A percentile compares a stretch with the other conserved stretches of the same genome.
Evolutionary conservation across 345 rosid species (phyloP).

Genomic region (Leavenworthia alabamica): DNA sequence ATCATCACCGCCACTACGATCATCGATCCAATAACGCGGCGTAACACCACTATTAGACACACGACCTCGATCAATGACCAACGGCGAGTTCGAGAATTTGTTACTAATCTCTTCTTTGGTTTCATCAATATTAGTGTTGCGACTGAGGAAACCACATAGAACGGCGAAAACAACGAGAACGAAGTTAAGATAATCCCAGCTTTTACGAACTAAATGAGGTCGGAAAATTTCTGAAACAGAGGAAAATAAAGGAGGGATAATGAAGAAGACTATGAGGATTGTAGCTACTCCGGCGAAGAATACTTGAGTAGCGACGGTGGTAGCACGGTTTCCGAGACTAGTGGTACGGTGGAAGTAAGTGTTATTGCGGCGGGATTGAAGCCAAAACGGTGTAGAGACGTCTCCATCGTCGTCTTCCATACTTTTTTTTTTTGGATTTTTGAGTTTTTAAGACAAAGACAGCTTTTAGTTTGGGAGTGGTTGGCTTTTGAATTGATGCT

Average conservation of each 20-base stretch:
- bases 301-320: conserved; percentile 30
- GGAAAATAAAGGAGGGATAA: conserved; percentile 44
- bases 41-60: conserved; percentile 31
- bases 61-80: conserved; percentile 23
- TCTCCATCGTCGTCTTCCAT: conserved; percentile 59
- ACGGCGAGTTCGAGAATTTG: conserved; percentile 23
- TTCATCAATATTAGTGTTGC: conserved; percentile 27
- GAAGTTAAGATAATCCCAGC: conserved; percentile 73
- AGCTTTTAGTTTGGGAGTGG: conserved; percentile 7
- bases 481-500: conserved; percentile 2
- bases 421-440: conserved; percentile 1
- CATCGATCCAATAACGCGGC: conserved; percentile 41
- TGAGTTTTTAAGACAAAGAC: background rate
- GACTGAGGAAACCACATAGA: conserved; percentile 61
- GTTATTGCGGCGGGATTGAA: conserved; percentile 34
- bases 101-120: conserved; percentile 6
- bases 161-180: conserved; percentile 75
- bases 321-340: conserved; percentile 16
- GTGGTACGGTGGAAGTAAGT: conserved; percentile 32
- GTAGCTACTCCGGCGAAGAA: conserved; percentile 44
- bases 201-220: conserved; percentile 56
- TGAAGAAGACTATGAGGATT: conserved; percentile 34
- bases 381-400: conserved; percentile 65
- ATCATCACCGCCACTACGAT: conserved; percentile 26
- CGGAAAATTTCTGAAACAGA: conserved; percentile 51